Evolutionary conservation across 345 rosid species (phyloP).

Genomic region (Linum trigynum): DNA sequence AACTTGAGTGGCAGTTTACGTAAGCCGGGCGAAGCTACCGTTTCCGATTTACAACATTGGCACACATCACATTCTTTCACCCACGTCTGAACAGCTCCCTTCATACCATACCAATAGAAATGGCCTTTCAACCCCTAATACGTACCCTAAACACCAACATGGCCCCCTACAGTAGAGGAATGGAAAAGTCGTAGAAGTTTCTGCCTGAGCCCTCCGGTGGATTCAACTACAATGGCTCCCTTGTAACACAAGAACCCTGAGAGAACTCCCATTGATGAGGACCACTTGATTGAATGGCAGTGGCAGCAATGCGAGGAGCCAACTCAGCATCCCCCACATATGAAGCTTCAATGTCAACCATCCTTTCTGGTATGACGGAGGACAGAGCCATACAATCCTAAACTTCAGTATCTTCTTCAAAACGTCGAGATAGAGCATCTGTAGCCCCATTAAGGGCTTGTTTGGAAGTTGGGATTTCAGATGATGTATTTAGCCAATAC

Average conservation of each 20-base stretch:
- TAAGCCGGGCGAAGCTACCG: background rate
- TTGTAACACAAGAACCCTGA: background rate
- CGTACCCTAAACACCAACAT: background rate
- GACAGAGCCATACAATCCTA: background rate
- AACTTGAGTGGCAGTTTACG: background rate
- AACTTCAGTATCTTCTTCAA: background rate
- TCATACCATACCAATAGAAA: background rate
- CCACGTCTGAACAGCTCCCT: background rate
- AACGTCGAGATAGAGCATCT: background rate
- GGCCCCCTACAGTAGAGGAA: background rate
- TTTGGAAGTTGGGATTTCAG: no score
- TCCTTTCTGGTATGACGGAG: background rate
- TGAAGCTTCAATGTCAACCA: background rate
- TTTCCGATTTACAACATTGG: background rate
- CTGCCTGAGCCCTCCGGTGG: background rate
- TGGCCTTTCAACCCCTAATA: background rate
- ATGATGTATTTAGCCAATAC: no score
- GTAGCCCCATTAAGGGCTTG: no score
- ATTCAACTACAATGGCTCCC: background rate
- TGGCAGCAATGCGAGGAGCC: background rate
- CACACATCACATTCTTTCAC: background rate
- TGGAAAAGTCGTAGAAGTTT: background rate
- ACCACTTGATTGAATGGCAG: background rate
- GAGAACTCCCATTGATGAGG: background rate
- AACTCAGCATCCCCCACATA: background rate